phyloP scores from a whole-genome alignment of 495 filamentous ascomycete genomes.

The Tuber microsphaerosporum region DNA sequence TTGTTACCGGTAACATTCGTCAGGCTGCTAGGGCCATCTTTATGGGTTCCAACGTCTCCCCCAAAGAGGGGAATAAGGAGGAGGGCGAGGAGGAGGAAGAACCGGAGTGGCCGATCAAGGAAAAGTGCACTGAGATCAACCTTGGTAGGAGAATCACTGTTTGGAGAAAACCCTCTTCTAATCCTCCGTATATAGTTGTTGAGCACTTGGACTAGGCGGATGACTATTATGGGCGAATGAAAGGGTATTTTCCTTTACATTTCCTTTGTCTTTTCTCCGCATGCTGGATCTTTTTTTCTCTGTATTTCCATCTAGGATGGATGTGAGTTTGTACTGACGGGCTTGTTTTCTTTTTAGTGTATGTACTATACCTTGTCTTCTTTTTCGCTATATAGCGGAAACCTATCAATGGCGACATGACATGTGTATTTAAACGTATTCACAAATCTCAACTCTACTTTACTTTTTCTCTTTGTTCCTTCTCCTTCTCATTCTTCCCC shows the following conservation, averaged over 20 bases:
- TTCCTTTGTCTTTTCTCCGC: neutral
- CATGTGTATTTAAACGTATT: no score
- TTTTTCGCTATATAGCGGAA: neutral
- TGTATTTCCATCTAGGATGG: neutral
- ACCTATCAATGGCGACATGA: neutral
- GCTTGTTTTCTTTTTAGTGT: neutral
- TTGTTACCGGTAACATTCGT: neutral
- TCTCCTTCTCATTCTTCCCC: neutral
- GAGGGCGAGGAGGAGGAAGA: neutral
- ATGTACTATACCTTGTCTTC: neutral
- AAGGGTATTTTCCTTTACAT: neutral
- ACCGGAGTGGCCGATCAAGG: neutral
- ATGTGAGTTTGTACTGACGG: neutral
- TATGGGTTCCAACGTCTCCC: neutral
- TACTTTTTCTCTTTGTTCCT: neutral
- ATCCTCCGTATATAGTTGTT: neutral
- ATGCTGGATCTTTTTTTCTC: neutral
- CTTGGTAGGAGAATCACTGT: neutral
- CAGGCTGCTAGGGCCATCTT: neutral
- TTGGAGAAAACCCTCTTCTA: neutral
- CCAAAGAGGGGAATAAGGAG: neutral
- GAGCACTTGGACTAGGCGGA: neutral
- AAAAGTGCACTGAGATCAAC: neutral
- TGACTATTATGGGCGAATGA: neutral
- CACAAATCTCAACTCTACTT: neutral